Conservation (phyloP, 1,139 yeast genomes). For the Taphrina deformans region DNA sequence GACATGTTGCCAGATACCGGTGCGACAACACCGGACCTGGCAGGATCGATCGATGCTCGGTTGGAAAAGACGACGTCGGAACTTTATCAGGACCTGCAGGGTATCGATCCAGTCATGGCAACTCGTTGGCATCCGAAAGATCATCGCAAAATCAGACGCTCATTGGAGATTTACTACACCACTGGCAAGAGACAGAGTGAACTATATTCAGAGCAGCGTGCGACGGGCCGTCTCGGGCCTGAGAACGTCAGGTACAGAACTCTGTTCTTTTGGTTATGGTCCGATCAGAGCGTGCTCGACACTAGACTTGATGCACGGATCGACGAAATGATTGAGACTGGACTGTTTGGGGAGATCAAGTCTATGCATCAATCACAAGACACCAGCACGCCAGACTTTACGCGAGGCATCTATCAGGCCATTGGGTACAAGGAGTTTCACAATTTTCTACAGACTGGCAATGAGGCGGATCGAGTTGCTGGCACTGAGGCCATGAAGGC, state of each 20-base stretch:
- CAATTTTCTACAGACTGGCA: slow-evolving; percentile 60
- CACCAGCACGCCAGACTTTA: slow-evolving; percentile 51
- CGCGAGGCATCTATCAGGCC: slow-evolving; percentile 88
- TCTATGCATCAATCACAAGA: slow-evolving; percentile 50
- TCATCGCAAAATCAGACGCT: slow-evolving; percentile 70
- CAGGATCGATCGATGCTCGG: background rate
- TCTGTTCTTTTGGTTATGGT: slow-evolving; percentile 78
- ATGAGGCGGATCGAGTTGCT: slow-evolving; percentile 38
- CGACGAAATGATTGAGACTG: slow-evolving; percentile 79
- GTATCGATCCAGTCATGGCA: slow-evolving; percentile 70
- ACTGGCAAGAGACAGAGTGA: slow-evolving; percentile 72
- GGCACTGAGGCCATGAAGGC: slow-evolving; percentile 70
- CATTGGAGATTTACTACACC: slow-evolving; percentile 71
- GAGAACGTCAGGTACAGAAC: slow-evolving; percentile 55
- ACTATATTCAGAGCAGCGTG: slow-evolving; percentile 62
- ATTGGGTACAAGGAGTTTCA: slow-evolving; percentile 93
- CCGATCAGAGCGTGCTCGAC: slow-evolving; percentile 62
- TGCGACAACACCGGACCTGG: background rate
- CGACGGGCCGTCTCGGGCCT: slow-evolving; percentile 10
- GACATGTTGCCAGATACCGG: slow-evolving; percentile 51
- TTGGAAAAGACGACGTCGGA: slow-evolving; percentile 49
- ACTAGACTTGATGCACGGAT: slow-evolving; percentile 73
- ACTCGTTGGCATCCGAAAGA: slow-evolving; percentile 91
- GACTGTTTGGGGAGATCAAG: slow-evolving; percentile 61
- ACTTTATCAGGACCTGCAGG: slow-evolving; percentile 53